phyloP scores from a whole-genome alignment of 192 early-diverging fungal genomes.

The Spizellomyces sp. region DNA sequence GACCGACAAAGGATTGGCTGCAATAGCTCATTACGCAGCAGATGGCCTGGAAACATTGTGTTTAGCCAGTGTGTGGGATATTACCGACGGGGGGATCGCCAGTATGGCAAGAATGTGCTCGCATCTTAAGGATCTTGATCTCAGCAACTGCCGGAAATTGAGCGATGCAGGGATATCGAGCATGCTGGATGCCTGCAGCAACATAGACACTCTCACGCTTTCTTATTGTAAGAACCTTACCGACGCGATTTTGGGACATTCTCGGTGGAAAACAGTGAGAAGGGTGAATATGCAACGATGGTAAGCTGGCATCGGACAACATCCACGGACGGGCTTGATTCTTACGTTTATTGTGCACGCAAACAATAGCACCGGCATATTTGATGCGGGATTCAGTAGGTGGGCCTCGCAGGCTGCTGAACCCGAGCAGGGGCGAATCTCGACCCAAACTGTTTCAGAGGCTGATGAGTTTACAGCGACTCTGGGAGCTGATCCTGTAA shows the following conservation, averaged over 20 bases:
- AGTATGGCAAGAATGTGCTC: constrained; percentile 45
- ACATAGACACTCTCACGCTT: constrained; percentile 46
- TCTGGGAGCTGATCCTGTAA: background rate
- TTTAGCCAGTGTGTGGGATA: constrained; percentile 70
- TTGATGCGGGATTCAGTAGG: constrained; percentile 60
- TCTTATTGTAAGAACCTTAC: constrained; percentile 82
- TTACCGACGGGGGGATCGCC: constrained; percentile 65
- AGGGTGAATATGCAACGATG: constrained; percentile 74
- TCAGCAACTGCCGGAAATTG: constrained; percentile 81
- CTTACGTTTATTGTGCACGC: background rate
- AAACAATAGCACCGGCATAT: constrained; percentile 56
- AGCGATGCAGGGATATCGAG: constrained; percentile 60
- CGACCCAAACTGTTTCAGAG: background rate
- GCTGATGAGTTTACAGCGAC: background rate
- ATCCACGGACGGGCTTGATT: background rate
- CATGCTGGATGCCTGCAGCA: constrained; percentile 49
- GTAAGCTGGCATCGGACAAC: background rate
- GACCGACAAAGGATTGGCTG: constrained; percentile 58
- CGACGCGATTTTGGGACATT: constrained; percentile 57
- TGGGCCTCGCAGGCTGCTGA: constrained; percentile 36
- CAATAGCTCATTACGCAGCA: constrained; percentile 43
- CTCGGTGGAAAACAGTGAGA: constrained; percentile 55
- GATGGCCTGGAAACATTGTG: constrained; percentile 50
- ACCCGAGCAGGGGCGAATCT: constrained; percentile 18
- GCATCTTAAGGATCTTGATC: constrained; percentile 56